A percentile compares a stretch with the other conserved stretches of the same genome.
Evolutionary conservation across 1,284 basidiomycete genomes (phyloP).

Genomic region (Irpex sp.): DNA sequence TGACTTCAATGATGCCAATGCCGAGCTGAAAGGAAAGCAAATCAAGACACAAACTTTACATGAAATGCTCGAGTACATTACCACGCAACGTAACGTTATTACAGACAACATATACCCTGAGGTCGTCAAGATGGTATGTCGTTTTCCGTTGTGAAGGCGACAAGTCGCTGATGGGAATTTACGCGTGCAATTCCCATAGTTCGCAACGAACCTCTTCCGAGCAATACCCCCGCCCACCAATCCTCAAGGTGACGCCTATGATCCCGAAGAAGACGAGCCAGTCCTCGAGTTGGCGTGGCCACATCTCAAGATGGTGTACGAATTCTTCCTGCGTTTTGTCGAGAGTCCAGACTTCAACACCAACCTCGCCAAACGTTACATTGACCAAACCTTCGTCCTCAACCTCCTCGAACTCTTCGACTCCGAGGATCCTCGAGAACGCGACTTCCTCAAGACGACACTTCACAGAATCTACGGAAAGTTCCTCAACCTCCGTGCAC

Average conservation of each 20-base stretch:
- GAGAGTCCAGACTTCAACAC: slow-evolving; percentile 99
- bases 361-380: slow-evolving; percentile 95
- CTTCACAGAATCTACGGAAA: slow-evolving; percentile 99
- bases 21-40: slow-evolving; percentile 96
- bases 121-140: slow-evolving; percentile 92
- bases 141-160: slow-evolving; percentile 1
- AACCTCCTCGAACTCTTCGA: slow-evolving; percentile 98
- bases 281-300: slow-evolving; percentile 99
- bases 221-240: slow-evolving; percentile 99
- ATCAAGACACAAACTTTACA: slow-evolving; percentile 97
- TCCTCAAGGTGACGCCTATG: slow-evolving; percentile 95
- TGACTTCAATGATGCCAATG: slow-evolving; percentile 97
- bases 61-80: slow-evolving; percentile 99
- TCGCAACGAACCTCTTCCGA: slow-evolving; percentile 96
- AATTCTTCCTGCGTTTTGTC: slow-evolving; percentile 99
- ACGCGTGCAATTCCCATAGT: slow-evolving; percentile 42
- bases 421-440: slow-evolving; percentile 97
- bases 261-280: slow-evolving; percentile 99
- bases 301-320: slow-evolving; percentile 98
- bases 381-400: slow-evolving; percentile 95
- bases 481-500: slow-evolving; percentile 97
- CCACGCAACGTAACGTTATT: slow-evolving; percentile 93
- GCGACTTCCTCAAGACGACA: slow-evolving; percentile 99
- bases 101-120: slow-evolving; percentile 98
- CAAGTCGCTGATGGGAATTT: background rate